Conservation (phyloP, 768 basidiomycete genomes). For the Mycena capillaripes region DNA sequence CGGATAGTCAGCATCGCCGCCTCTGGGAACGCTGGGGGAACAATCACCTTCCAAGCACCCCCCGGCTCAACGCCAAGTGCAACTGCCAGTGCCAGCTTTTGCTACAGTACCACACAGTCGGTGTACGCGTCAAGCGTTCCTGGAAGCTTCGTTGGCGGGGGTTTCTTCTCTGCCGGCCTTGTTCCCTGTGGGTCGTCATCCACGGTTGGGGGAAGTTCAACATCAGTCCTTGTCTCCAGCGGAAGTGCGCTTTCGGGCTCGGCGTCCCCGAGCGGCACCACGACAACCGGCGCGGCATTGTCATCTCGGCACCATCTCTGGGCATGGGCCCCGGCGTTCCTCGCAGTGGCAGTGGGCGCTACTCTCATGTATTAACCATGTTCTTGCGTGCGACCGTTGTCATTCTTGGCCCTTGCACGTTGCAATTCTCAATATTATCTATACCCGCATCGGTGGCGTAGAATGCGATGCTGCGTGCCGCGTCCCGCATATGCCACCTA, state of each 20-base stretch:
- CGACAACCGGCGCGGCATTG: background rate
- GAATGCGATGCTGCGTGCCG: too few species aligned
- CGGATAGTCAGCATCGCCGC: constrained; percentile 24
- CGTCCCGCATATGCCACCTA: too few species aligned
- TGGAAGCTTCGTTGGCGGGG: background rate
- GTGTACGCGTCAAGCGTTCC: background rate
- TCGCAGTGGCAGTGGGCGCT: background rate
- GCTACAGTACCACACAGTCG: constrained; percentile 9
- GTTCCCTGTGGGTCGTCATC: background rate
- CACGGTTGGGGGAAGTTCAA: background rate
- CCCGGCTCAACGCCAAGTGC: background rate
- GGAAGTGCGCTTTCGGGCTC: background rate
- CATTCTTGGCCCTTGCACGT: background rate
- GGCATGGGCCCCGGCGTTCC: background rate
- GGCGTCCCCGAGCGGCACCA: background rate
- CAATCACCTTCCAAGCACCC: background rate
- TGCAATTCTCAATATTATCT: background rate
- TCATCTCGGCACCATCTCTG: background rate
- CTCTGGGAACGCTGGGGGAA: background rate
- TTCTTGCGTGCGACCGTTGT: background rate
- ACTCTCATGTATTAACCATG: background rate
- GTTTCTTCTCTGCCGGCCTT: background rate
- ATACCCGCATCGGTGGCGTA: too few species aligned
- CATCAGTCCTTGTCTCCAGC: background rate
- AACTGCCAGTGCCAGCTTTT: background rate